These are phyloP conservation scores for Trichoderma hamatum DNA, from an alignment of 2,329 filamentous ascomycete species.

Conservation along the genomic window DNA sequence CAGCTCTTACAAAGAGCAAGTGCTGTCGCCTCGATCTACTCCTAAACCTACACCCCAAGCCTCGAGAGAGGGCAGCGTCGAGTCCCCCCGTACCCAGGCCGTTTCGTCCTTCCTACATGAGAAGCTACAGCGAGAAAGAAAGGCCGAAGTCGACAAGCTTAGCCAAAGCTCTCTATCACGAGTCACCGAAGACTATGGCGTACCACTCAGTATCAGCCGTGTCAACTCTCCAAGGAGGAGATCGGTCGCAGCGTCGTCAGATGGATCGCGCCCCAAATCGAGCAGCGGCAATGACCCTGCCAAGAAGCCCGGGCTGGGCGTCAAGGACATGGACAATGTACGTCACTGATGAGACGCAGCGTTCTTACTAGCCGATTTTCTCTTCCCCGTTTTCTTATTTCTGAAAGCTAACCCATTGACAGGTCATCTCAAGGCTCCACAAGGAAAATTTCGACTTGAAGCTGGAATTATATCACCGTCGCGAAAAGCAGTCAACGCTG, in stretches of 20 bases:
- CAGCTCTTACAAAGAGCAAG: slow-evolving; percentile 41
- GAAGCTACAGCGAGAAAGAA: slow-evolving; percentile 55
- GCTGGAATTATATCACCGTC: slow-evolving; percentile 69
- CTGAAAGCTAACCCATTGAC: slow-evolving; percentile 7
- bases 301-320: slow-evolving; percentile 59
- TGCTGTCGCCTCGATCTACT: slow-evolving; percentile 41
- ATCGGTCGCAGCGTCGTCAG: slow-evolving; percentile 37
- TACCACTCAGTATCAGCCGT: slow-evolving; percentile 44
- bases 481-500: slow-evolving; percentile 63
- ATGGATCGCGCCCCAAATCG: slow-evolving; percentile 46
- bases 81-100: slow-evolving; percentile 45
- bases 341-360: slow-evolving; percentile 28
- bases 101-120: slow-evolving; percentile 59
- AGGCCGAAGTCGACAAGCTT: slow-evolving; percentile 51
- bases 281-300: slow-evolving; percentile 44
- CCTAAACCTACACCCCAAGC: slow-evolving; percentile 47
- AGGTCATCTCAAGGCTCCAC: slow-evolving; percentile 68
- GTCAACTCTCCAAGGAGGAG: slow-evolving; percentile 46
- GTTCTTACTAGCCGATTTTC: background rate
- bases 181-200: slow-evolving; percentile 43
- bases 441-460: slow-evolving; percentile 81
- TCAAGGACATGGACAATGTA: slow-evolving; percentile 71
- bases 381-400: background rate
- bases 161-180: slow-evolving; percentile 38
- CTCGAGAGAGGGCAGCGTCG: slow-evolving; percentile 48